phyloP scores from a whole-genome alignment of 2,329 filamentous ascomycete genomes.

The Alternaria tenuissima region DNA sequence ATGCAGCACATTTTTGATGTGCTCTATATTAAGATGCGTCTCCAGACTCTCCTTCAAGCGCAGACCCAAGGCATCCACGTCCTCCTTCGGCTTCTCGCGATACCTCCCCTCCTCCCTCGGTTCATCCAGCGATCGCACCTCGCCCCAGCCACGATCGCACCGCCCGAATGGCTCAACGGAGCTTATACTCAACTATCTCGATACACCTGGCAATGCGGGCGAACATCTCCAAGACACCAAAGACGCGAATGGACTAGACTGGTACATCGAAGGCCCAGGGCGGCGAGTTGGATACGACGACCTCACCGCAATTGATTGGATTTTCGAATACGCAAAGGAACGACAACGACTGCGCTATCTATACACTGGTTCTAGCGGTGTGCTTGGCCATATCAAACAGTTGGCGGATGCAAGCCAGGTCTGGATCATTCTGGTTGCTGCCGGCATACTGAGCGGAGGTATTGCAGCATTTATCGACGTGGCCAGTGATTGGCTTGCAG shows the following conservation, averaged over 20 bases:
- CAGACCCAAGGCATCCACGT: constrained; percentile 61
- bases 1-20: background rate
- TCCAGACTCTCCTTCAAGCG: constrained; percentile 73
- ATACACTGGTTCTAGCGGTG: constrained; percentile 70
- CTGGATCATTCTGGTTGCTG: constrained; percentile 87
- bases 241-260: constrained; percentile 67
- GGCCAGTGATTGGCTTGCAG: constrained; percentile 89
- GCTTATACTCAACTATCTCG: constrained; percentile 54
- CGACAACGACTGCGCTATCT: constrained; percentile 84
- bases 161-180: constrained; percentile 45
- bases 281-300: constrained; percentile 94
- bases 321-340: constrained; percentile 98
- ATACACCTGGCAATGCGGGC: constrained; percentile 49
- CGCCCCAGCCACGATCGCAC: constrained; percentile 38
- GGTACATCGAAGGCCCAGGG: constrained; percentile 89
- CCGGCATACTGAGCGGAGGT: constrained; percentile 82
- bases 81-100: constrained; percentile 53
- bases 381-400: constrained; percentile 76
- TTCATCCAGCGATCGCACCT: constrained; percentile 38
- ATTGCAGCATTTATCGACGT: constrained; percentile 91
- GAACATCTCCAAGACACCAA: constrained; percentile 54
- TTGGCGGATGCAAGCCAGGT: constrained; percentile 87
- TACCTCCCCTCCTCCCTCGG: constrained; percentile 55
- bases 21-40: background rate
- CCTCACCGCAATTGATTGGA: constrained; percentile 98